Percentiles rank a stretch among this genome's conserved stretches.
These are phyloP conservation scores for Clonostachys byssicola DNA, from an alignment of 2,329 filamentous ascomycete genomes.

Conservation along the genomic window DNA sequence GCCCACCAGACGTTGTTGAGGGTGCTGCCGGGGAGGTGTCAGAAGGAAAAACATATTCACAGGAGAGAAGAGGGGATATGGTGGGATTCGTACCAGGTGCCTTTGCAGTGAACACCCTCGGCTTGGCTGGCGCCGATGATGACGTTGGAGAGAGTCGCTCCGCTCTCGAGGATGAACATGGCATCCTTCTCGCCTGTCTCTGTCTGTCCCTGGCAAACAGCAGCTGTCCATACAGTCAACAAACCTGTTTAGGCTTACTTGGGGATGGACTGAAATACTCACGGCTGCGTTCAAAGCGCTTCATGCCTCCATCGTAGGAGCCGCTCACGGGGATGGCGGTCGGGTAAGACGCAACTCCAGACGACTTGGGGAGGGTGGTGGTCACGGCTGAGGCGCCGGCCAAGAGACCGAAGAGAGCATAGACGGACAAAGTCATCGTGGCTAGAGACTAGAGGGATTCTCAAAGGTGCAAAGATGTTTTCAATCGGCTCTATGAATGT, in stretches of 20 bases:
- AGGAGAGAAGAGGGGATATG: too few species aligned
- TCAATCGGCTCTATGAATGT: too few species aligned
- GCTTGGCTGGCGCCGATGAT: conserved; percentile 45
- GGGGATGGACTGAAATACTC: conserved; percentile 5
- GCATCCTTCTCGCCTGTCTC: conserved; percentile 24
- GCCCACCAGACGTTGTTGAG: conserved; percentile 32
- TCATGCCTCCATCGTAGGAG: conserved; percentile 41
- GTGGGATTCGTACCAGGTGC: not conserved
- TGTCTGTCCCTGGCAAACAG: conserved; percentile 13
- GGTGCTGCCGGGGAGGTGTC: conserved; percentile 30
- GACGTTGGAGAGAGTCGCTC: conserved; percentile 45
- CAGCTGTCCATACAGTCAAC: not conserved
- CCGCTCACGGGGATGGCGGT: conserved; percentile 30
- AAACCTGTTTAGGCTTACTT: not conserved
- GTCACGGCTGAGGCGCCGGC: conserved; percentile 1
- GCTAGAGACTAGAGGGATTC: too few species aligned
- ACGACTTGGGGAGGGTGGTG: conserved; percentile 28
- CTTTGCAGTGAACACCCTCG: conserved; percentile 42
- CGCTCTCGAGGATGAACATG: conserved; percentile 46
- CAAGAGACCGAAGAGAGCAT: too few species aligned
- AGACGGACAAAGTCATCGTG: too few species aligned
- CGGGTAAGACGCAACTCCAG: conserved; percentile 11
- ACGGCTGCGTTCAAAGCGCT: conserved; percentile 38
- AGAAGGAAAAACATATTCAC: conserved; percentile 1
- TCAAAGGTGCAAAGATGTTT: too few species aligned